phyloP scores from a whole-genome alignment of 1,284 basidiomycete genomes.

The Naganishia cerealis region DNA sequence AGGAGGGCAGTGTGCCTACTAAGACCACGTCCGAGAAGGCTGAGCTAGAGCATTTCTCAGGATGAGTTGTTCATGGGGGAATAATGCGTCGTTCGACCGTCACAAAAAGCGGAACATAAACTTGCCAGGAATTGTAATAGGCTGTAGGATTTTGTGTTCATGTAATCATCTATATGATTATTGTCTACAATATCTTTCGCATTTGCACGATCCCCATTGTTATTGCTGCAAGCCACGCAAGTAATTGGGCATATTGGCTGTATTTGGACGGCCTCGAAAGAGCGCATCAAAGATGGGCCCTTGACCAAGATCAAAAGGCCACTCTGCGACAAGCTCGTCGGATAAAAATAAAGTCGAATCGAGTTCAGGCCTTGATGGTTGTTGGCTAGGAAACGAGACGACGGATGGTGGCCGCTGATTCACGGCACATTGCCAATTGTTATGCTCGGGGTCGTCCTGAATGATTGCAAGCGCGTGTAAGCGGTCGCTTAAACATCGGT shows the following conservation, averaged over 20 bases:
- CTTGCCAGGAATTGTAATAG: not conserved
- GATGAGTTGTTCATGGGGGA: not conserved
- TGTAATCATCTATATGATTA: not conserved
- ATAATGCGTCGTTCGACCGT: not conserved
- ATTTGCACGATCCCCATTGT: not conserved
- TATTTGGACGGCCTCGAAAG: slow-evolving; percentile 31
- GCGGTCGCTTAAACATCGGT: not conserved
- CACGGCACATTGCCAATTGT: slow-evolving; percentile 7
- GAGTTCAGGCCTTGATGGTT: slow-evolving; percentile 17
- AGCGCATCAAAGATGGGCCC: slow-evolving; percentile 44
- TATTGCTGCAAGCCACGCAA: slow-evolving; percentile 1
- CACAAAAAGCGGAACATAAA: not conserved
- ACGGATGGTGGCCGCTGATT: not conserved
- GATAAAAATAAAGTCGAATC: slow-evolving; percentile 38
- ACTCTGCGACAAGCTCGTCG: slow-evolving; percentile 41
- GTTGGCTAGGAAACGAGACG: slow-evolving; percentile 22
- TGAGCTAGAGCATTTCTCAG: slow-evolving; percentile 4
- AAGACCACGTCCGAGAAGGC: slow-evolving; percentile 1
- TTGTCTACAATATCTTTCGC: not conserved
- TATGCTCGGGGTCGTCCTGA: slow-evolving; percentile 5
- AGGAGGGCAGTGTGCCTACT: not conserved
- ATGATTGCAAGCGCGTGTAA: not conserved
- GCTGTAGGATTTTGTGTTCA: slow-evolving; percentile 1
- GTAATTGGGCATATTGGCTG: slow-evolving; percentile 4
- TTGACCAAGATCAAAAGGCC: slow-evolving; percentile 45